Evolutionary conservation across 495 filamentous ascomycete genomes (phyloP), one percentile per base, ranked within the genome.

Genomic region (Chaetomium cochliodes): DNA sequence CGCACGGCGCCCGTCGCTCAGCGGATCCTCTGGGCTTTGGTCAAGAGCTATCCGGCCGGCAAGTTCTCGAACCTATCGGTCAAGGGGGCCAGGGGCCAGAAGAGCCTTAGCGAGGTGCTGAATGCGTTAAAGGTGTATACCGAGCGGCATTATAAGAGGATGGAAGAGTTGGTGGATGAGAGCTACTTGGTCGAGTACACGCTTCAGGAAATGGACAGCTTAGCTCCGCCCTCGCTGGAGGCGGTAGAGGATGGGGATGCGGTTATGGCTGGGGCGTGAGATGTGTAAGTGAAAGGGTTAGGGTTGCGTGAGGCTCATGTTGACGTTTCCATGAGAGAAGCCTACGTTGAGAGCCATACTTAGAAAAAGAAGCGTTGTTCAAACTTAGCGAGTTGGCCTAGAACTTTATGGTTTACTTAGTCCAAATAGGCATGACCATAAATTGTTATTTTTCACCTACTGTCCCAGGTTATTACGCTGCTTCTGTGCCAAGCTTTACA

Each of bases 111-210:
- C 74, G 92, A 96, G 69, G 88, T 97, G 41, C 73, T 96, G 59
- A 88, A 91, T 70, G 96, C 86, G 20, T 76, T 99, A 65, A 85
- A 83, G 71, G 87, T 87, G 11, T 98, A 99, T 72, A 96, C 92
- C 0, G 91, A 97, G 81, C 82, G 92, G 67, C 94, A 98, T 73
- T 96, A 94, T 71, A 87, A 86, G 72, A 82, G 92, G 56, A 81
- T 93, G 65, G 93, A 96, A 72, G 91, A 93, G 68, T 78, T 97
- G 58, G 84, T 89, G n/a, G 93, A 97, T 75, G 93, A 97, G 78
- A 96, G 92, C 71, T 98, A 90, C 75, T 76, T 99, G 65, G 85
- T 99, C 12, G 92, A 96, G 75, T 98, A 93, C 81, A 90, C 94
- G 51, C 79, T 99, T 54, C 81, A 84, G 67, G 89, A 96, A 80